These are phyloP conservation scores for Lichtheimia ramosa DNA, from an alignment of 371 early-diverging fungal genomes.

Conservation along the genomic window DNA sequence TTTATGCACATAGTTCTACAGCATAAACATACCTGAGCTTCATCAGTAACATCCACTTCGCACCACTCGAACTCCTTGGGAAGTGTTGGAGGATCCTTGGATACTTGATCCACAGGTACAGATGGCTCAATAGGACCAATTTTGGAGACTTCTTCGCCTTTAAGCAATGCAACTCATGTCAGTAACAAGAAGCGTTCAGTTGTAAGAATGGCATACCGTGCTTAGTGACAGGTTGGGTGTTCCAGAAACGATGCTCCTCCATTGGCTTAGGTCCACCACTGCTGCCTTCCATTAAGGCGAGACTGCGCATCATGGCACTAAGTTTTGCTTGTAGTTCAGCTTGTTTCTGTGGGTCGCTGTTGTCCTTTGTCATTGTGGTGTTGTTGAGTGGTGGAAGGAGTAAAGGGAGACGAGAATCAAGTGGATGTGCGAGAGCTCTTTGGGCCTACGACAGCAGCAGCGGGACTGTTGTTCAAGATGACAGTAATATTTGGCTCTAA, in stretches of 20 bases:
- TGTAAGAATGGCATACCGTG: constrained; percentile 42
- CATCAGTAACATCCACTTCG: constrained; percentile 76
- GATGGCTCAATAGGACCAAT: constrained; percentile 86
- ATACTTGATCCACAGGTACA: constrained; percentile 76
- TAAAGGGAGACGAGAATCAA: not conserved
- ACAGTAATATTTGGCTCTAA: too few species aligned
- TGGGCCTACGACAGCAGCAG: too few species aligned
- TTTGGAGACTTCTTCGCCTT: constrained; percentile 64
- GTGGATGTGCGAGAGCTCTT: too few species aligned
- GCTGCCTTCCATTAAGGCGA: constrained; percentile 33
- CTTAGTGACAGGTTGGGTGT: constrained; percentile 92
- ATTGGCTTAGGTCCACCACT: constrained; percentile 40
- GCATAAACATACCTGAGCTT: constrained; percentile 56
- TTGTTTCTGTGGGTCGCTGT: constrained; percentile 12
- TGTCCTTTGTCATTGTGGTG: constrained; percentile 7
- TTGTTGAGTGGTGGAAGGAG: not conserved
- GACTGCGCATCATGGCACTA: constrained; percentile 36
- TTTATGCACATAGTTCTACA: not conserved
- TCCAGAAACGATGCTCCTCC: constrained; percentile 91
- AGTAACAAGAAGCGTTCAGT: not conserved
- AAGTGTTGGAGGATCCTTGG: constrained; percentile 80
- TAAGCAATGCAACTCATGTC: not conserved
- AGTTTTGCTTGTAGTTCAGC: constrained; percentile 33
- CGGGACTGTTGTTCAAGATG: too few species aligned
- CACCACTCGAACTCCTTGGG: constrained; percentile 92